Evolutionary conservation across 2,329 filamentous ascomycete genomes (phyloP).

Genomic region (Pleomassaria siparia): DNA sequence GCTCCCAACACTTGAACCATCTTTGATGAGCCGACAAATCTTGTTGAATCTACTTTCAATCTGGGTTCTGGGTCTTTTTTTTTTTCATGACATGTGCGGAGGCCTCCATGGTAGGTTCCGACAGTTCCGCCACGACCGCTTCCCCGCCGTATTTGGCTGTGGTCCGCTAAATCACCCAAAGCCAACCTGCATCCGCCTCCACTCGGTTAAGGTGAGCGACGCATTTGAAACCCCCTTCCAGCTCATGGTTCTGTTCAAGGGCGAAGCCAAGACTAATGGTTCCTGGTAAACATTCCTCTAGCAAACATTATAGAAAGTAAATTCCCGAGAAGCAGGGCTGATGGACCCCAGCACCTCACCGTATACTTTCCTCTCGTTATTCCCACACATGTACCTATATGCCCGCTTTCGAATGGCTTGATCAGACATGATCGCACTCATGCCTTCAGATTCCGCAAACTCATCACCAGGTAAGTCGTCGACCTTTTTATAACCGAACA

Average conservation of each 20-base stretch:
- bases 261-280: slow-evolving; percentile 29
- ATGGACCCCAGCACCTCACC: slow-evolving; percentile 26
- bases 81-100: slow-evolving; percentile 14
- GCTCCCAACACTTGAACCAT: slow-evolving; percentile 6
- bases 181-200: slow-evolving; percentile 31
- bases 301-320: slow-evolving; percentile 33
- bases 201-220: slow-evolving; percentile 30
- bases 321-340: slow-evolving; percentile 32
- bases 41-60: slow-evolving; percentile 18
- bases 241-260: slow-evolving; percentile 33
- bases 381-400: slow-evolving; percentile 22
- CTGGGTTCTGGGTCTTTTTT: too few species aligned
- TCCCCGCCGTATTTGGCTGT: slow-evolving; percentile 36
- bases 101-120: slow-evolving; percentile 32
- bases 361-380: slow-evolving; percentile 21
- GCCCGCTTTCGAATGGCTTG: slow-evolving; percentile 20
- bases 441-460: slow-evolving; percentile 38
- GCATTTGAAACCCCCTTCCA: slow-evolving; percentile 37
- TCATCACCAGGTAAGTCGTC: slow-evolving; percentile 34
- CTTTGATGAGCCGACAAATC: too few species aligned
- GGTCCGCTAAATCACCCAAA: slow-evolving; percentile 38
- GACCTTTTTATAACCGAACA: too few species aligned
- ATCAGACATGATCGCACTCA: slow-evolving; percentile 40
- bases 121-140: slow-evolving; percentile 32
- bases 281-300: slow-evolving; percentile 25